Base-by-base conservation (phyloP, 2,329 filamentous ascomycete species). In the Phialocephala sp. region DNA sequence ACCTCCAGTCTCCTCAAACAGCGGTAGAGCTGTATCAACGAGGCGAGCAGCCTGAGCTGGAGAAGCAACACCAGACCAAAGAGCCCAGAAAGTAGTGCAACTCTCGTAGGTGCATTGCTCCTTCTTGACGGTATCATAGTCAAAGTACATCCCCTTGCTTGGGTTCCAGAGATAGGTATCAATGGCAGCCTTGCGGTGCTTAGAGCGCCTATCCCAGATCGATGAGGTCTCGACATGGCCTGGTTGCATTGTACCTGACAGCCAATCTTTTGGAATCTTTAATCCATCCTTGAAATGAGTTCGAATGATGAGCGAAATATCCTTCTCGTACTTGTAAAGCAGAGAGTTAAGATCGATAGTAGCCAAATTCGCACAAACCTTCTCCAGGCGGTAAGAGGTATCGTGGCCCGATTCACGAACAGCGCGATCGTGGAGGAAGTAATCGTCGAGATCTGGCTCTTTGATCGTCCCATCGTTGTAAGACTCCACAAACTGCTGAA, bases 351-450 rank as follows among this genome's bases (percentile, higher is more conserved):
- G 85, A 75, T 99, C 95, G 66, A 98, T 92, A 0, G 94, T 97
- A 12, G 94, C 95, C 32, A 98, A 83, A 76, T 97, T 88, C 12
- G 92, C 95, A 73, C 91, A 94, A 27, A 96, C 85, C 56, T 88
- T 90, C 79, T 98, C 95, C 22, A 99, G 84, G 20, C 95, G 92
- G 79, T 98, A 98, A 18, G 92, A 92, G 2, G 95, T 99, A 77
- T 99, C 95, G 78, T 99, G 95, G 14, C 95, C 95, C 20, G 94
- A 97, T 79, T 99, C 95, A 71, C 95, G 90, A 39, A 98, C 94
- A 1, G 94, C 94, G 66, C 95, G 91, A 77, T 99, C 95, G 77
- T 99, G 95, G 76, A 97, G 81, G 80, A 98, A 98, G 80, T 98
- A 99, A 56, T 94, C 89, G 75, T 99, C 95, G 15, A 99, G 84